These are phyloP conservation scores for Canariomyces notabilis DNA, from an alignment of 2,329 filamentous ascomycete species.

Conservation along the genomic window DNA sequence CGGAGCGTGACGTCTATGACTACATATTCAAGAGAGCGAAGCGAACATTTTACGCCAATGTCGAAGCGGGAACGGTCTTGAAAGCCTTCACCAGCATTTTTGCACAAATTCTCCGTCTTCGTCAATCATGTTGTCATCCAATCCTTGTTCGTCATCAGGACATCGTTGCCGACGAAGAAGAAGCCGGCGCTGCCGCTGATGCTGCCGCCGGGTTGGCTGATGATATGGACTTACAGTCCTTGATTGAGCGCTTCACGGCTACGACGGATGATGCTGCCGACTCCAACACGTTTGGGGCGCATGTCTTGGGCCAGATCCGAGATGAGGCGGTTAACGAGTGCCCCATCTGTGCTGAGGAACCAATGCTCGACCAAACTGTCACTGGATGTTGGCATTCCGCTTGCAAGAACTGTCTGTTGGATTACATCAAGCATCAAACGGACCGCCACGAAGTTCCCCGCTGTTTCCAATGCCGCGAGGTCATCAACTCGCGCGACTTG, in stretches of 20 bases:
- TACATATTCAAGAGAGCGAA: conserved; percentile 82
- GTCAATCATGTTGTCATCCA: conserved; percentile 93
- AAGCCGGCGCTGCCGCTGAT: conserved; percentile 72
- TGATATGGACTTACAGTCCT: conserved; percentile 87
- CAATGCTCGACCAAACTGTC: conserved; percentile 90
- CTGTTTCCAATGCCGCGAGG: conserved; percentile 87
- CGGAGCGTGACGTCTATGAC: conserved; percentile 88
- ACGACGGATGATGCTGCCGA: conserved; percentile 57
- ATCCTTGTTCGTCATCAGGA: conserved; percentile 80
- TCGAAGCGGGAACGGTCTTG: conserved; percentile 87
- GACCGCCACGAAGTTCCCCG: conserved; percentile 69
- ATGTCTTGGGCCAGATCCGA: conserved; percentile 86
- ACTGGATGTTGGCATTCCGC: conserved; percentile 98
- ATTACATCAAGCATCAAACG: conserved; percentile 82
- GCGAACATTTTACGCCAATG: conserved; percentile 75
- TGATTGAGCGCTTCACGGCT: conserved; percentile 79
- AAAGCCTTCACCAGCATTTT: conserved; percentile 97
- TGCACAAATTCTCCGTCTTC: conserved; percentile 86
- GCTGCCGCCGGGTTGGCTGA: conserved; percentile 77
- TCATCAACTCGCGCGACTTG: conserved; percentile 75
- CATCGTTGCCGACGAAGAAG: conserved; percentile 81
- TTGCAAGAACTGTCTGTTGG: conserved; percentile 86
- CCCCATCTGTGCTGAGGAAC: conserved; percentile 90
- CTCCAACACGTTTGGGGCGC: conserved; percentile 71
- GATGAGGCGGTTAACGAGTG: conserved; percentile 86